These are phyloP conservation scores for Podospora fimiseda DNA, from an alignment of 495 filamentous ascomycete genomes.

Conservation along the genomic window DNA sequence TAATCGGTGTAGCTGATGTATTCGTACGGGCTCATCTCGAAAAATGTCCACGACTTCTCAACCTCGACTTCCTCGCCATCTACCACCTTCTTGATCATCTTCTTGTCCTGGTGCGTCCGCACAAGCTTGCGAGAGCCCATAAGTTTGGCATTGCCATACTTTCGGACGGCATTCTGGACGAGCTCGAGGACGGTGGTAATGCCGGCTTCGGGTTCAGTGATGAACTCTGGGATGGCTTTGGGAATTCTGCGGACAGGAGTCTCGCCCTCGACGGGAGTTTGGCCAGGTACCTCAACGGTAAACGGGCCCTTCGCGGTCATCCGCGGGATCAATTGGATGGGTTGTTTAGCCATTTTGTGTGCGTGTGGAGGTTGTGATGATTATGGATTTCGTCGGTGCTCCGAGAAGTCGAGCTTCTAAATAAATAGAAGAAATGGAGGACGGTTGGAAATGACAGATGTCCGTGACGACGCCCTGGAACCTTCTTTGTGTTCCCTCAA, in stretches of 20 bases:
- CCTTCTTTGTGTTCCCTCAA: not conserved
- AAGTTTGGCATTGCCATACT: conserved; percentile 84
- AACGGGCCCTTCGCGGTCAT: conserved; percentile 61
- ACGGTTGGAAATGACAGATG: no score
- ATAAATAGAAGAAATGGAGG: no score
- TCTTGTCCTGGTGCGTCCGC: conserved; percentile 82
- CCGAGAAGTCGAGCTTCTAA: no score
- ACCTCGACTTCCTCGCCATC: conserved; percentile 85
- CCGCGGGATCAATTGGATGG: conserved; percentile 53
- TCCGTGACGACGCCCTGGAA: no score
- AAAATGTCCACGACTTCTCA: conserved; percentile 94
- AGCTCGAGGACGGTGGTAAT: conserved; percentile 84
- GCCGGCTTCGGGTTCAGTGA: conserved; percentile 52
- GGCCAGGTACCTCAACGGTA: conserved; percentile 71
- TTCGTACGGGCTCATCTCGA: conserved; percentile 82
- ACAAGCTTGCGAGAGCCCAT: conserved; percentile 75
- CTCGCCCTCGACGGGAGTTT: conserved; percentile 70
- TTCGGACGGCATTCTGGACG: conserved; percentile 65
- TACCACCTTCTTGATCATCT: conserved; percentile 94
- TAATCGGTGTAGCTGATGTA: conserved; percentile 88
- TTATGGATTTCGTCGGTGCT: not conserved
- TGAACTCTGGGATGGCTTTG: conserved; percentile 61
- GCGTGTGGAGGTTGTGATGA: not conserved
- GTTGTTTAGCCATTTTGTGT: conserved; percentile 43
- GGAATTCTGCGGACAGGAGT: conserved; percentile 83